A percentile compares a stretch with the other conserved stretches of the same genome.
phyloP scores from a whole-genome alignment of 495 filamentous ascomycete species.

The Daldinia concentrica region DNA sequence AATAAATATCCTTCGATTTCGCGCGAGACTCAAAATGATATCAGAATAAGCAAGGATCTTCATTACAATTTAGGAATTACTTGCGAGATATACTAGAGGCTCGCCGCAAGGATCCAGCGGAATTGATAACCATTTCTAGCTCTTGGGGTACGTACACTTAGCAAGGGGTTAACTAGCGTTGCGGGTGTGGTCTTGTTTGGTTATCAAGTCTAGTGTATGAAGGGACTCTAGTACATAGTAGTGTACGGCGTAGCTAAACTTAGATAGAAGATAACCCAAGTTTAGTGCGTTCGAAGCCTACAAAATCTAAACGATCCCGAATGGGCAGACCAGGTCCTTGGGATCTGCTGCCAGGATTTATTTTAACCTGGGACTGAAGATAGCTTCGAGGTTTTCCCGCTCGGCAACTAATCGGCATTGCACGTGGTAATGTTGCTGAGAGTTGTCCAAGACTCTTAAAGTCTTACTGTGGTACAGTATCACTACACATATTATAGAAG shows the following conservation, averaged over 20 bases:
- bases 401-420: background rate
- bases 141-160: background rate
- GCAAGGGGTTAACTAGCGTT: constrained; percentile 4
- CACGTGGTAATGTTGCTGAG: background rate
- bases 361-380: constrained; percentile 3
- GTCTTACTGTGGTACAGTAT: background rate
- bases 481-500: background rate
- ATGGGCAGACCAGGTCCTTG: constrained; percentile 32
- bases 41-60: constrained; percentile 18
- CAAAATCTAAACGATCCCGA: constrained; percentile 25
- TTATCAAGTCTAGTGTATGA: background rate
- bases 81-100: constrained; percentile 34
- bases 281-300: constrained; percentile 12
- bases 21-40: constrained; percentile 18
- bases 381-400: background rate
- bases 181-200: background rate
- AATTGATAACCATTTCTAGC: constrained; percentile 26
- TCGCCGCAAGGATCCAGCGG: constrained; percentile 28
- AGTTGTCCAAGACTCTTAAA: background rate
- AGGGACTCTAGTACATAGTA: background rate
- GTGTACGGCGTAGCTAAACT: background rate
- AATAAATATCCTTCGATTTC: constrained; percentile 29
- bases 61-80: constrained; percentile 32
- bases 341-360: constrained; percentile 40
- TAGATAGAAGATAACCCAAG: background rate